Evolutionary conservation across 495 filamentous ascomycete genomes (phyloP).

Genomic region (Terfezia boudieri): DNA sequence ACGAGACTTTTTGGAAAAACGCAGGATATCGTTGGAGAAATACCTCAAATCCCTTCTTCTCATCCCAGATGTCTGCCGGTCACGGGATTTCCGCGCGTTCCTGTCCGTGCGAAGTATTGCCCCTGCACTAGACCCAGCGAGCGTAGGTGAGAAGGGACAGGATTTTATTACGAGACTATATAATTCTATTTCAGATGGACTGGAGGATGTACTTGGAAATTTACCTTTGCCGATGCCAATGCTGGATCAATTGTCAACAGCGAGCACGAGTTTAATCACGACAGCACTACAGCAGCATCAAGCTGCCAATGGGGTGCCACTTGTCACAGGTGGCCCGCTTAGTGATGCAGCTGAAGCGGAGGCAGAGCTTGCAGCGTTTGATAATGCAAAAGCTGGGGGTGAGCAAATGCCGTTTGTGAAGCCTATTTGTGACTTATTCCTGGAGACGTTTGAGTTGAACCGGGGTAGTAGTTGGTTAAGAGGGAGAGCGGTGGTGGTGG

Average conservation of each 20-base stretch:
- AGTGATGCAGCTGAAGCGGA: constrained; percentile 70
- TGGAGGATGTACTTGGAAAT: constrained; percentile 94
- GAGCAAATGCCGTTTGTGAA: constrained; percentile 58
- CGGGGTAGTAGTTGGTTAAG: constrained; percentile 84
- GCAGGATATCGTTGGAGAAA: constrained; percentile 55
- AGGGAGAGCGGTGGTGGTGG: constrained; percentile 84
- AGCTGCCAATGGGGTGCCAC: constrained; percentile 43
- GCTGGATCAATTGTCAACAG: constrained; percentile 62
- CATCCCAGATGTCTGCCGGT: constrained; percentile 82
- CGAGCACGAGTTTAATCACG: background rate
- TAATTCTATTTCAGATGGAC: constrained; percentile 86
- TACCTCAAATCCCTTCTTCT: constrained; percentile 59
- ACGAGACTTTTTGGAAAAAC: constrained; percentile 80
- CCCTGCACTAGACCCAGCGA: constrained; percentile 18
- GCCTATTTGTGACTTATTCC: constrained; percentile 91
- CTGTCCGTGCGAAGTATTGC: constrained; percentile 70
- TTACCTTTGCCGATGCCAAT: constrained; percentile 50
- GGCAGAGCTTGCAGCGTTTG: constrained; percentile 83
- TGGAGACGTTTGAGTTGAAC: constrained; percentile 88
- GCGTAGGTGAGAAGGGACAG: constrained; percentile 34
- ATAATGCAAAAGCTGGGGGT: constrained; percentile 44
- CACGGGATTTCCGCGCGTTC: constrained; percentile 78
- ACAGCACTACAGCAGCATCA: constrained; percentile 28
- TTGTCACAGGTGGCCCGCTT: constrained; percentile 33
- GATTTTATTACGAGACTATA: constrained; percentile 90